Base-by-base conservation (phyloP, 495 filamentous ascomycete species). In the Neurospora sp. region DNA sequence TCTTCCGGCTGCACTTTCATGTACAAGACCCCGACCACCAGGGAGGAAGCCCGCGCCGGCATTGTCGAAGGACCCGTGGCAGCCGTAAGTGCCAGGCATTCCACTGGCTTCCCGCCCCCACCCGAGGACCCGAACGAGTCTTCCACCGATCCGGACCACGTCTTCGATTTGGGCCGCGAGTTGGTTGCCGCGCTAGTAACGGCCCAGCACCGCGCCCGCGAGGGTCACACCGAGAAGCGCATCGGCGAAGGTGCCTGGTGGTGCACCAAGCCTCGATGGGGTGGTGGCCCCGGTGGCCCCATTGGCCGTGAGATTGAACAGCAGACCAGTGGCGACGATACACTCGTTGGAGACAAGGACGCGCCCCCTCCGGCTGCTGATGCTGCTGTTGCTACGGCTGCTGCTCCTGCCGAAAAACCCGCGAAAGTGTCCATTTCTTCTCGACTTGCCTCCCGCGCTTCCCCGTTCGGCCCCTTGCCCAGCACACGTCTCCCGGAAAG, bases 201-300 rank as follows among this genome's bases (percentile, higher is more conserved):
- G 9, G 94, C 93, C 0, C 94, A 97, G 81, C 92, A 96, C 78
- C 89, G 94, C 39, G 88, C 89, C 14, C 87, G 94, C 40, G 88
- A 96, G 78, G 91, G 91, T 7, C 86, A 83, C 69, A 73, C 76
- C 8, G 92, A 96, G 78, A 84, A 86, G 72, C 85, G 83, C 35
- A 86, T 92, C 8, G 93, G 93, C 3, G 89, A 93, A 71, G 90
- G 88, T 4, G 86, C 90, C 73, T 97, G 94, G 93, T 97, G 93
- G 93, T 88, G 90, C 3, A 88, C 82, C 35, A 84, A 81, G 71
- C 89, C 87, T 39, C 87, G 94, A 27, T 97, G 93, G 88, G 94
- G 94, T 68, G 92, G 91, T 44, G 90, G 90, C 12, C 80, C 87
- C 44, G 89, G 90, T 70, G 90, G 90, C 22, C 87, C 88, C 65